Evolutionary conservation across 2,329 filamentous ascomycete species (phyloP), one percentile per base, ranked within the genome.

Genomic region (Fusarium brevicatenulatum): DNA sequence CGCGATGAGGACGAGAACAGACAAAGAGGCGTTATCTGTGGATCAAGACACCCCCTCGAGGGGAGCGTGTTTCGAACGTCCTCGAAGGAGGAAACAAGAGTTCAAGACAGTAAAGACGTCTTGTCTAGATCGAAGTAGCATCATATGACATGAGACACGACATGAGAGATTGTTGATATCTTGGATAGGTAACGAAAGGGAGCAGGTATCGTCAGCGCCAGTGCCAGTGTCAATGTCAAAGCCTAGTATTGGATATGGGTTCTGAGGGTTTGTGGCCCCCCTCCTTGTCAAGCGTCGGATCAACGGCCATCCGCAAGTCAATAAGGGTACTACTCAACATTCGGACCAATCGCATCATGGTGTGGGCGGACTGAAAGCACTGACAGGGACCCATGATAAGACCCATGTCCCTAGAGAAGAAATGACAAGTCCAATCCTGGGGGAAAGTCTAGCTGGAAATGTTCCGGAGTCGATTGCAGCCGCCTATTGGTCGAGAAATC

Each of bases 321-420:
- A 66, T 55, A 72, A 72, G 42, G 66, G 37, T 28, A 32, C 28
- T 43, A 39, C 28, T 55, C 18, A 50, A 34, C 9, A 50, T n/a
- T 37, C 28, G 16, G 46, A 19, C 65, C 69, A 71, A 72, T 68
- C 36, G 54, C 54, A 54, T 46, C 11, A 3, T 44, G 30, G 47
- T 37, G 4, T 43, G n/a, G 34, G 37, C 23, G 28, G 23, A 47
- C 55, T 36, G 28, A 49, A 52, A 58, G 49, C 53, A 11, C 37
- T 43, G 66, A 44, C 66, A 73, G 52, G 56, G 66, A 64, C 63
- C 52, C 52, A 52, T 65, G 65, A 47, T 25, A 59, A 44, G 47
- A 66, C 44, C 70, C 70, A 60, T 72, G 70, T 53, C 57, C 53
- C 13, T 49, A 53, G 39, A 70, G 50, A 68, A 63, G 52, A 71